These are phyloP conservation scores for Penicillium sp. DNA, from an alignment of 2,329 filamentous ascomycete species.

Conservation along the genomic window DNA sequence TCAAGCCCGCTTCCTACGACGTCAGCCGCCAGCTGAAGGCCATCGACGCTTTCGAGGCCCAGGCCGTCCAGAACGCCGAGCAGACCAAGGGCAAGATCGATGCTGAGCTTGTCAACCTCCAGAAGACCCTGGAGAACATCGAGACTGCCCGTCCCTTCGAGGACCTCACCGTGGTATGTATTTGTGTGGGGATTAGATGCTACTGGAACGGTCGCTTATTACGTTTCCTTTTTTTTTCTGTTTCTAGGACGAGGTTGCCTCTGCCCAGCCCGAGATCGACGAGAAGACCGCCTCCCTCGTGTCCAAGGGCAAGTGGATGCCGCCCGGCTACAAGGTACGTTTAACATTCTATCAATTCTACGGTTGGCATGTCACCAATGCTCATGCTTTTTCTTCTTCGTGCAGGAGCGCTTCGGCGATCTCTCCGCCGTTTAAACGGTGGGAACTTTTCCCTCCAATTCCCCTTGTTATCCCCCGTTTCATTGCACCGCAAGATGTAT, in stretches of 20 bases:
- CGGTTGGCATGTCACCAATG: neutral
- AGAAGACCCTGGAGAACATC: conserved; percentile 96
- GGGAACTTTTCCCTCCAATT: conserved; percentile 32
- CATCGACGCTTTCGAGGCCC: conserved; percentile 96
- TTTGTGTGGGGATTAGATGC: neutral
- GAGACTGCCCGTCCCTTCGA: conserved; percentile 95
- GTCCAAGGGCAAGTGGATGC: conserved; percentile 96
- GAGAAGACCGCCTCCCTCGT: conserved; percentile 95
- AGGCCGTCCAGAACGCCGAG: conserved; percentile 96
- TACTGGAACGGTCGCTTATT: conserved; percentile 21
- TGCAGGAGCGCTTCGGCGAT: conserved; percentile 97
- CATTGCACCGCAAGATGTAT: conserved; percentile 39
- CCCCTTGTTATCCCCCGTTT: conserved; percentile 41
- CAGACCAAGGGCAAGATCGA: conserved; percentile 96
- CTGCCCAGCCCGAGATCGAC: conserved; percentile 95
- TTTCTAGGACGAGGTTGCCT: conserved; percentile 85
- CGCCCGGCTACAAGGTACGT: conserved; percentile 96
- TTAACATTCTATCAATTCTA: neutral
- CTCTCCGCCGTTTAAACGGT: conserved; percentile 83
- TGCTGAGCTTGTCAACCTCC: conserved; percentile 88
- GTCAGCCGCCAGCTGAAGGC: conserved; percentile 93
- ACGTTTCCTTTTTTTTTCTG: conserved; percentile 17
- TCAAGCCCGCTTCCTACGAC: conserved; percentile 94
- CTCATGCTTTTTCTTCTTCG: conserved; percentile 32
- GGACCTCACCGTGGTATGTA: conserved; percentile 91